Conservation (phyloP, 441 rosid species). For the Gossypium schwendimanii region DNA sequence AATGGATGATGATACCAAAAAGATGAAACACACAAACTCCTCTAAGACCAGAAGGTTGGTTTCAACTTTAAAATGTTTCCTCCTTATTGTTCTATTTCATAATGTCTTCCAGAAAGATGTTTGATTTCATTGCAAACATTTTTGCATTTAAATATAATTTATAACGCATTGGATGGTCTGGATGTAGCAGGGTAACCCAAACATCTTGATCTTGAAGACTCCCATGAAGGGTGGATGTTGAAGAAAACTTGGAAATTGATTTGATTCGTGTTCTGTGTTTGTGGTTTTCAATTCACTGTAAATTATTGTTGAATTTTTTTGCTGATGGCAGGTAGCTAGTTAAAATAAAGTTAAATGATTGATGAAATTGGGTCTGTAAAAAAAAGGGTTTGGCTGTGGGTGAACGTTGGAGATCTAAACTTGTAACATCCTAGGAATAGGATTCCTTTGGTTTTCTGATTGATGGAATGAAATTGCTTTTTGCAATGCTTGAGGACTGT, state of each 20-base stretch:
- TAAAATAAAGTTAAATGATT: conserved; percentile 21
- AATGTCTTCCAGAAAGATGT: neutral
- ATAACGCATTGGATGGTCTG: neutral
- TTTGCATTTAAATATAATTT: neutral
- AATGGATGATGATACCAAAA: conserved; percentile 31
- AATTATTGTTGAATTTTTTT: conserved; percentile 19
- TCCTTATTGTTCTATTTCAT: neutral
- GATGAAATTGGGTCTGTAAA: conserved; percentile 5
- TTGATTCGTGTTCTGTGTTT: conserved; percentile 22
- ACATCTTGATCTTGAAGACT: conserved; percentile 25
- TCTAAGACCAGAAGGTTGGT: conserved; percentile 37
- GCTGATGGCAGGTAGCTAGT: conserved; percentile 14
- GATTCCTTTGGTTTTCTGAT: too few relatives aligned
- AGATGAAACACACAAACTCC: conserved; percentile 24
- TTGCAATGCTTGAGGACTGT: too few relatives aligned
- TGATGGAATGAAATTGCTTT: too few relatives aligned
- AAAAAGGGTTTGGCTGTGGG: neutral
- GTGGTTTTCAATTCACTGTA: conserved; percentile 33
- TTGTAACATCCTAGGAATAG: too few relatives aligned
- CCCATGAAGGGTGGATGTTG: conserved; percentile 13
- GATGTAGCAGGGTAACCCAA: conserved; percentile 25
- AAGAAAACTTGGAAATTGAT: conserved; percentile 19
- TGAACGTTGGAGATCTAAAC: too few relatives aligned
- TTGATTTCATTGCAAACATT: neutral
- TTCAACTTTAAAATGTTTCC: neutral